Conservation (phyloP, 2,329 filamentous ascomycete genomes). For the Colletotrichum sidae region DNA sequence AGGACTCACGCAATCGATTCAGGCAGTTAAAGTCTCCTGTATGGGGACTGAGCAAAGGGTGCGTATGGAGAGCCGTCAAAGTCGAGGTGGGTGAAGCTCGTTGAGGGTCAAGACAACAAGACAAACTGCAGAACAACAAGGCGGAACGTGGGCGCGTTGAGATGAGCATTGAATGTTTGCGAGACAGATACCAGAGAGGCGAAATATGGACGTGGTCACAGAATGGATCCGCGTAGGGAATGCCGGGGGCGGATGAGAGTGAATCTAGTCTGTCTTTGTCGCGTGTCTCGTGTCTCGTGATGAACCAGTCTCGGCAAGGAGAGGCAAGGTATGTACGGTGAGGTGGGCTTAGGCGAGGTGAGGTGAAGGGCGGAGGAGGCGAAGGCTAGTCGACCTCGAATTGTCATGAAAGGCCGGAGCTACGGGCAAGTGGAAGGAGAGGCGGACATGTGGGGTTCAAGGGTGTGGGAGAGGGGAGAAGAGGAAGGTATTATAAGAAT, state of each 20-base stretch:
- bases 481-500: slow-evolving; percentile 34
- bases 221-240: slow-evolving; percentile 13
- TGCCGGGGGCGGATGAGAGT: slow-evolving; percentile 2
- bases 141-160: slow-evolving; percentile 35
- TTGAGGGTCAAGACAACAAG: slow-evolving; percentile 22
- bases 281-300: slow-evolving; percentile 23
- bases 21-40: slow-evolving; percentile 17
- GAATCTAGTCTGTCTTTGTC: slow-evolving; percentile 18
- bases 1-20: slow-evolving; percentile 5
- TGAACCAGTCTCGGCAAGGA: slow-evolving; percentile 19
- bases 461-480: slow-evolving; percentile 16
- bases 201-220: slow-evolving; percentile 5
- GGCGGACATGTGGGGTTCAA: slow-evolving; percentile 23
- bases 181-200: slow-evolving; percentile 7
- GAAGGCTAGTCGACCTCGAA: slow-evolving; percentile 25
- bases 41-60: neutral
- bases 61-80: slow-evolving; percentile 9
- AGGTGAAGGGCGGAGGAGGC: slow-evolving; percentile 7
- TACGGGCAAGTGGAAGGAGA: slow-evolving; percentile 29
- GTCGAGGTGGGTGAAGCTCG: slow-evolving; percentile 17
- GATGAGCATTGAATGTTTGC: slow-evolving; percentile 39
- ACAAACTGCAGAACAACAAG: slow-evolving; percentile 31
- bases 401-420: slow-evolving; percentile 31
- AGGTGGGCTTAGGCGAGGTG: neutral
- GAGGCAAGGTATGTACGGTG: neutral